Conservation (phyloP, 164 flowering plant genomes). For the Sedum album region DNA sequence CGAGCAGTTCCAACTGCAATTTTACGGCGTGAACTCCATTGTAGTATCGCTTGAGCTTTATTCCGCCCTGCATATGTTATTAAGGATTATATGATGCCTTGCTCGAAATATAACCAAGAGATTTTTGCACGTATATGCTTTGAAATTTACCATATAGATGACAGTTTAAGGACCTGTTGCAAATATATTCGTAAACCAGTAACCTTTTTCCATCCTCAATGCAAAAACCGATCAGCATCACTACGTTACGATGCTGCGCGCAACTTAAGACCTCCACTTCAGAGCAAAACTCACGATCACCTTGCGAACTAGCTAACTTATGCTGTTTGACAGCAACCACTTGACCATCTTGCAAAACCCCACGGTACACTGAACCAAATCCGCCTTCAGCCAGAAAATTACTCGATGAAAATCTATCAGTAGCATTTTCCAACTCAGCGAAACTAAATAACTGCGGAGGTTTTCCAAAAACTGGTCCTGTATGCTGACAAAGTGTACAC, state of each 20-base stretch:
- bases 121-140: background rate
- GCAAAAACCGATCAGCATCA: too few relatives aligned
- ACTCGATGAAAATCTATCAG: constrained; percentile 61
- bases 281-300: constrained; percentile 83
- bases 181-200: constrained; percentile 87
- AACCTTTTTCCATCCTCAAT: constrained; percentile 71
- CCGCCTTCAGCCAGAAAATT: constrained; percentile 99
- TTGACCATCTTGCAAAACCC: constrained; percentile 68
- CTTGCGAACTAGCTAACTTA: constrained; percentile 85
- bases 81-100: background rate
- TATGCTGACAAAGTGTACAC: constrained; percentile 82
- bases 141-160: constrained; percentile 75
- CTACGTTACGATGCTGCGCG: constrained; percentile 97
- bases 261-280: constrained; percentile 94
- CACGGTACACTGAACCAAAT: constrained; percentile 87
- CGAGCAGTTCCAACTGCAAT: constrained; percentile 96
- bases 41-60: constrained; percentile 23
- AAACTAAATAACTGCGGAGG: constrained; percentile 82
- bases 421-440: constrained; percentile 70
- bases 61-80: constrained; percentile 33
- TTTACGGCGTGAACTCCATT: constrained; percentile 75
- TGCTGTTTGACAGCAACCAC: constrained; percentile 90
- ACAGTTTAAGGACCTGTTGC: constrained; percentile 87
- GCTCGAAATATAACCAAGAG: background rate
- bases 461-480: constrained; percentile 71